These are phyloP conservation scores for Apiotrichum gamsii DNA, from an alignment of 1,284 basidiomycete genomes.

Conservation along the genomic window DNA sequence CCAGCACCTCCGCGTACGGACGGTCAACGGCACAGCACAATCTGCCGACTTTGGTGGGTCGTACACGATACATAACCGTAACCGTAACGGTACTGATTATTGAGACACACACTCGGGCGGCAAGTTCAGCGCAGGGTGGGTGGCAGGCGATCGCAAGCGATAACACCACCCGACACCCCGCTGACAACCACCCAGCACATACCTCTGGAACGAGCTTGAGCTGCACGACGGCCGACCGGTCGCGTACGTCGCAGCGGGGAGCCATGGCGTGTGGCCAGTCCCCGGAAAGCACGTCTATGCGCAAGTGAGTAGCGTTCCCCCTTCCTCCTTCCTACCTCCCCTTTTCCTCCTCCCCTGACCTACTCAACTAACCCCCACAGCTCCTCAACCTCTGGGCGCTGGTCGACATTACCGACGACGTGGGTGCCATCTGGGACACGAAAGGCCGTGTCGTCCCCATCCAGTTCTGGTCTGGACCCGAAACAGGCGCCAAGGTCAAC, in stretches of 20 bases:
- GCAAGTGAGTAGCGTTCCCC: constrained; percentile 22
- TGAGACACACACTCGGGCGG: constrained; percentile 35
- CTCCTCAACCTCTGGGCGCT: constrained; percentile 30
- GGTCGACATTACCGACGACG: constrained; percentile 39
- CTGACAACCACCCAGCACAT: constrained; percentile 27
- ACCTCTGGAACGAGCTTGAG: constrained; percentile 37
- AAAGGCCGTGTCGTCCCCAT: constrained; percentile 31
- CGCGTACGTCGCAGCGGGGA: constrained; percentile 39
- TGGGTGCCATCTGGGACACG: constrained; percentile 43
- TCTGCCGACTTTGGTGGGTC: constrained; percentile 41
- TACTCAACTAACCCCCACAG: constrained; percentile 1
- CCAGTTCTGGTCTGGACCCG: constrained; percentile 34
- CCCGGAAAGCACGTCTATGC: constrained; percentile 42
- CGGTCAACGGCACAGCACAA: constrained; percentile 35
- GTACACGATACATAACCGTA: too few relatives aligned
- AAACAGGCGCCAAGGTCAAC: constrained; percentile 13
- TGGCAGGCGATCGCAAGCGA: constrained; percentile 14
- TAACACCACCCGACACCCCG: too few relatives aligned
- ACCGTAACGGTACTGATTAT: too few relatives aligned
- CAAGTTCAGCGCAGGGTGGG: constrained; percentile 26
- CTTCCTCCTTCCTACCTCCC: constrained; percentile 3
- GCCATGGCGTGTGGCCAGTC: constrained; percentile 41
- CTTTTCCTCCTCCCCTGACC: constrained; percentile 4
- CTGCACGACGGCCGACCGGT: constrained; percentile 30
- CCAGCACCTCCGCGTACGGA: constrained; percentile 37